These are phyloP conservation scores for Saturnispora gosingensis DNA, from an alignment of 805 yeast species.

Conservation along the genomic window DNA sequence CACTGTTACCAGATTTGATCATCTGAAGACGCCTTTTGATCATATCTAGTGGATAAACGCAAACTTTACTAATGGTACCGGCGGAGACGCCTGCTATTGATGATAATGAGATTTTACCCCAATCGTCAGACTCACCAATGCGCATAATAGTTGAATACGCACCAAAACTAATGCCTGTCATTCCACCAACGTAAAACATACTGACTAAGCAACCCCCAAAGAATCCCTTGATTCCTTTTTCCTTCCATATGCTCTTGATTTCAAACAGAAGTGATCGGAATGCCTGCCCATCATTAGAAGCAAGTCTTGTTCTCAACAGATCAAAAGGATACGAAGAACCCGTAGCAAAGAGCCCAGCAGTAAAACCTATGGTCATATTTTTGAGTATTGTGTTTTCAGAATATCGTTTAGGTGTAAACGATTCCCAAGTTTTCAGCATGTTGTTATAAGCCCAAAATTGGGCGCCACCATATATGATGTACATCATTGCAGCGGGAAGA, in stretches of 20 bases:
- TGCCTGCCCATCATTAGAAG: conserved; percentile 42
- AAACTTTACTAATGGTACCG: conserved; percentile 62
- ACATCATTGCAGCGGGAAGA: conserved; percentile 82
- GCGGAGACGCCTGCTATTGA: conserved; percentile 65
- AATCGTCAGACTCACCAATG: conserved; percentile 10
- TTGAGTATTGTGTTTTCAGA: conserved; percentile 18
- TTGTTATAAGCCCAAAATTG: conserved; percentile 71
- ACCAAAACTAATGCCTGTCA: conserved; percentile 70
- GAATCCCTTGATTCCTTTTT: conserved; percentile 36
- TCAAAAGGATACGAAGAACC: conserved; percentile 80
- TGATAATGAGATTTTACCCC: conserved; percentile 25
- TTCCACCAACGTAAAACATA: conserved; percentile 54
- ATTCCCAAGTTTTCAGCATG: conserved; percentile 9
- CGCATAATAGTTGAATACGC: conserved; percentile 38
- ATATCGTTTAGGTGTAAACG: conserved; percentile 17
- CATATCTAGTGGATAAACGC: conserved; percentile 82
- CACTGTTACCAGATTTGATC: conserved; percentile 16
- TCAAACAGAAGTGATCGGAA: conserved; percentile 30
- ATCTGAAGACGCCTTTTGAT: conserved; percentile 72
- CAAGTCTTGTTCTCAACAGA: conserved; percentile 76
- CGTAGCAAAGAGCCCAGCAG: conserved; percentile 73
- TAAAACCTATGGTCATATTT: conserved; percentile 49
- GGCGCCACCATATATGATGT: conserved; percentile 71
- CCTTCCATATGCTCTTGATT: conserved; percentile 25
- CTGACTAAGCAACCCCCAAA: conserved; percentile 44